phyloP scores from a whole-genome alignment of 2,329 filamentous ascomycete genomes.

The Scopulariopsis brevicaulis region DNA sequence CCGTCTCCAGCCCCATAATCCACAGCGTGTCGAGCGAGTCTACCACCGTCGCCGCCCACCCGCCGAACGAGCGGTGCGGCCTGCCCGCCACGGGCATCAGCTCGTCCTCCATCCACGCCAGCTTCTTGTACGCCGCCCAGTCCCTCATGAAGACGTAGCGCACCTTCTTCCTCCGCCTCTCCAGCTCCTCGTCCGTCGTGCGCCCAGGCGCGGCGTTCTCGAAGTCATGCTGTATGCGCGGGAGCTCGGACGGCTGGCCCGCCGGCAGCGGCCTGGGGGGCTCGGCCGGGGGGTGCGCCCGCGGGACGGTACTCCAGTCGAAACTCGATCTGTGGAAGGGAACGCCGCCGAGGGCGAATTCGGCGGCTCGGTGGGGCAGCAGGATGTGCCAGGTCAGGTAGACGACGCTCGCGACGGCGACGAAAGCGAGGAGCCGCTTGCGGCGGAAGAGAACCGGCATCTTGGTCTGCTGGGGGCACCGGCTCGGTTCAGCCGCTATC shows the following conservation, averaged over 20 bases:
- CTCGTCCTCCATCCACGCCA: constrained; percentile 42
- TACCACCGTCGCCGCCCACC: constrained; percentile 47
- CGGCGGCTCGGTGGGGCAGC: neutral
- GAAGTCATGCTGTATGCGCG: constrained; percentile 25
- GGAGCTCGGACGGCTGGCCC: constrained; percentile 13
- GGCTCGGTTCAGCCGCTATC: neutral
- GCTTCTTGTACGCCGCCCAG: constrained; percentile 37
- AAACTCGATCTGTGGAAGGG: constrained; percentile 15
- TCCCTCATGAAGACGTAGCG: constrained; percentile 28
- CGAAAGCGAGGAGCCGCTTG: neutral
- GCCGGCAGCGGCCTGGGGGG: constrained; percentile 19
- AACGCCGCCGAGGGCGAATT: constrained; percentile 3
- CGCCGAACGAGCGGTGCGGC: constrained; percentile 35
- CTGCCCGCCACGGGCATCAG: constrained; percentile 33
- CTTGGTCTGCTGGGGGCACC: neutral
- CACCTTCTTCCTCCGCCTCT: constrained; percentile 25
- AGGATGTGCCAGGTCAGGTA: constrained; percentile 1
- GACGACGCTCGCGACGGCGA: neutral
- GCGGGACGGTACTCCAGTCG: constrained; percentile 17
- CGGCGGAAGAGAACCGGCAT: constrained; percentile 3
- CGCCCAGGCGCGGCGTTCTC: constrained; percentile 7
- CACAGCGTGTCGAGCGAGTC: constrained; percentile 50
- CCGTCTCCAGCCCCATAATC: constrained; percentile 47
- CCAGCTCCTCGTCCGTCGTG: constrained; percentile 3
- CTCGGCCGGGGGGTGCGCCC: constrained; percentile 18